Percentiles rank a stretch among this genome's conserved stretches.
Conservation (phyloP, 2,329 filamentous ascomycete species). For the Alternaria triticina region DNA sequence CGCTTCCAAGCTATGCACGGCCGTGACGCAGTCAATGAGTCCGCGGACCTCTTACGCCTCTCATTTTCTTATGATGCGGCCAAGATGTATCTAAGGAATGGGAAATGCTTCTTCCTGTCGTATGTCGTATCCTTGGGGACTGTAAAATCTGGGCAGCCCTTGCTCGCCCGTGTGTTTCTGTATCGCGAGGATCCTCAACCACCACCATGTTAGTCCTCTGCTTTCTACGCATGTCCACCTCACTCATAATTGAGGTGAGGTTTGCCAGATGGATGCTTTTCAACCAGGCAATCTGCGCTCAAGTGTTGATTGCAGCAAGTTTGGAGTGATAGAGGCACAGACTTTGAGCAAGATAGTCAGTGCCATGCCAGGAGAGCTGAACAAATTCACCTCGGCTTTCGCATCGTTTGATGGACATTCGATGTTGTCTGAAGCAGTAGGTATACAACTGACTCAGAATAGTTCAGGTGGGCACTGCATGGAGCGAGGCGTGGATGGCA, state of each 20-base stretch:
- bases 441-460: neutral
- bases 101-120: neutral
- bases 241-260: neutral
- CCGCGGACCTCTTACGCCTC: slow-evolving; percentile 2
- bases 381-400: neutral
- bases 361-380: neutral
- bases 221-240: neutral
- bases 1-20: neutral
- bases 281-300: neutral
- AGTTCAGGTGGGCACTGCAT: neutral
- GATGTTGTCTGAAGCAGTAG: neutral
- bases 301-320: neutral
- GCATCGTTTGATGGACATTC: neutral
- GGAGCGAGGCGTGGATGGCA: neutral
- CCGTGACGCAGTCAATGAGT: slow-evolving; percentile 3
- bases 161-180: neutral
- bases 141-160: neutral
- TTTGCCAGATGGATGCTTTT: neutral
- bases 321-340: neutral
- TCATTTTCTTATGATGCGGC: neutral
- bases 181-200: neutral
- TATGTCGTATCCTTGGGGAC: neutral
- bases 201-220: neutral
- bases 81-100: neutral
- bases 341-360: neutral